Conservation (phyloP, 371 early-diverging fungal species). For the Mortierella sp. region DNA sequence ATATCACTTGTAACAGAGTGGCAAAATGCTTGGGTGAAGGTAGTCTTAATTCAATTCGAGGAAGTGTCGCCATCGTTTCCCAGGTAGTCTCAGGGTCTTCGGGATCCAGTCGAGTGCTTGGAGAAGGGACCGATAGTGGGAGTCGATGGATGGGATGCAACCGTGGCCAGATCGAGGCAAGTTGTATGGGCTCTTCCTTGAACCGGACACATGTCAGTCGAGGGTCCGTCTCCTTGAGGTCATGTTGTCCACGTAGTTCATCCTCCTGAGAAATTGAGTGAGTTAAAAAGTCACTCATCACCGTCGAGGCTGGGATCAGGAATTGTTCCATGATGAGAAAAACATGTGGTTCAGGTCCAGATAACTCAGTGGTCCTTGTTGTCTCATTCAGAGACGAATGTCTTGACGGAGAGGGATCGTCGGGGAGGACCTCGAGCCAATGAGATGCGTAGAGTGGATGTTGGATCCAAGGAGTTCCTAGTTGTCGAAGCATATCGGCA, state of each 20-base stretch:
- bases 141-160: not conserved
- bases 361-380: no score
- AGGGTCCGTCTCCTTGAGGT: not conserved
- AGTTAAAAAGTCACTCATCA: slow-evolving; percentile 25
- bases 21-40: slow-evolving; percentile 23
- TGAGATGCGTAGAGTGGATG: slow-evolving; percentile 22
- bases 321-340: slow-evolving; percentile 28
- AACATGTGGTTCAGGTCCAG: no score
- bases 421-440: slow-evolving; percentile 8
- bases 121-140: not conserved
- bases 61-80: not conserved
- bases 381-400: no score
- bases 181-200: not conserved
- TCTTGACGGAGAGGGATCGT: no score
- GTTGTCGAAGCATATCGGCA: slow-evolving; percentile 18
- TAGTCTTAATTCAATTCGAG: slow-evolving; percentile 15
- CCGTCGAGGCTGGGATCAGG: slow-evolving; percentile 20
- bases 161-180: not conserved
- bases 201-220: not conserved
- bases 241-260: not conserved
- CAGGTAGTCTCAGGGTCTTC: not conserved
- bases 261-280: not conserved
- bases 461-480: slow-evolving; percentile 17
- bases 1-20: slow-evolving; percentile 18
- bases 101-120: not conserved